These are phyloP conservation scores for Luzula sylvatica DNA, from an alignment of 176 grass and related monocot species.

Conservation along the genomic window DNA sequence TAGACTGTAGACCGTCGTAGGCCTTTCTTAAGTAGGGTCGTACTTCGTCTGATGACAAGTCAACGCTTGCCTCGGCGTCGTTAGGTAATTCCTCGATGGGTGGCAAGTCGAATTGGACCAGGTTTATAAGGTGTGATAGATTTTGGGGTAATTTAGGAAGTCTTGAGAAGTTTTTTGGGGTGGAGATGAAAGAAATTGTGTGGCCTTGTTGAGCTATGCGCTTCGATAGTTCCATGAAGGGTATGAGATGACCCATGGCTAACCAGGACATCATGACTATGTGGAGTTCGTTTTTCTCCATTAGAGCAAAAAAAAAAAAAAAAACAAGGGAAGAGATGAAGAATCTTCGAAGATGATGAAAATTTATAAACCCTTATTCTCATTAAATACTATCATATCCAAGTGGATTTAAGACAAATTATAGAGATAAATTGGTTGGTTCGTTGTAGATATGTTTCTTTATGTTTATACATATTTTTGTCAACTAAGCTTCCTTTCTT, in stretches of 20 bases:
- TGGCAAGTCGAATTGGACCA: background rate
- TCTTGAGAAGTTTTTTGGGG: conserved; percentile 2
- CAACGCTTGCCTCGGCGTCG: conserved; percentile 20
- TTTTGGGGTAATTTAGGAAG: background rate
- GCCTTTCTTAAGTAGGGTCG: conserved; percentile 27
- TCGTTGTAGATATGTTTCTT: too few relatives aligned
- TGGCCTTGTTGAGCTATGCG: conserved; percentile 19
- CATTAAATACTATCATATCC: too few relatives aligned
- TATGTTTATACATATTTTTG: too few relatives aligned
- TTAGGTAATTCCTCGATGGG: background rate
- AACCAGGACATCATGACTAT: conserved; percentile 20
- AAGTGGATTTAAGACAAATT: too few relatives aligned
- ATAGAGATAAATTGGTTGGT: too few relatives aligned
- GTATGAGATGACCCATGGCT: conserved; percentile 20
- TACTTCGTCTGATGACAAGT: conserved; percentile 45
- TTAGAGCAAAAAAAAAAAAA: background rate
- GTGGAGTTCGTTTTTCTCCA: conserved; percentile 8
- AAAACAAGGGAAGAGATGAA: too few relatives aligned
- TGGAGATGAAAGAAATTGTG: conserved; percentile 12
- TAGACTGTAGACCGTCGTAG: conserved; percentile 29
- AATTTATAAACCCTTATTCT: too few relatives aligned
- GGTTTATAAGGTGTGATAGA: conserved; percentile 11
- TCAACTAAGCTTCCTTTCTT: too few relatives aligned
- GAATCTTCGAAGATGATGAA: too few relatives aligned
- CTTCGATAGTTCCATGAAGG: conserved; percentile 19